phyloP scores from a whole-genome alignment of 192 early-diverging fungal genomes.

The Rhizoclosmatium sp. region DNA sequence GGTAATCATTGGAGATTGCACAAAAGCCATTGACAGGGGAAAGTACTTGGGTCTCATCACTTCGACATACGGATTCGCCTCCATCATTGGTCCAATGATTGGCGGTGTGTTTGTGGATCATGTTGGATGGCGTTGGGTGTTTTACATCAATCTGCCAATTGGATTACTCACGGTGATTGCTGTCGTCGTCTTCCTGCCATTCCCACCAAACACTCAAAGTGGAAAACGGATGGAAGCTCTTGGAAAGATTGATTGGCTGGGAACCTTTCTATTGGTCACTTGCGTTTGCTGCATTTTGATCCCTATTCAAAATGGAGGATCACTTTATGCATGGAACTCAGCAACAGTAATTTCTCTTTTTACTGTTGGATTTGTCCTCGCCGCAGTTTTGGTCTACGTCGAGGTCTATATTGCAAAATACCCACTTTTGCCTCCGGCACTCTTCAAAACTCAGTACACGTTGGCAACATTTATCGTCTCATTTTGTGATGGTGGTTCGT shows the following conservation, averaged over 20 bases:
- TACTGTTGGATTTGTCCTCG: constrained; percentile 61
- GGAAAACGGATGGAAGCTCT: neutral
- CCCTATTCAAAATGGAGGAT: constrained; percentile 70
- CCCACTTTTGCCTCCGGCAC: constrained; percentile 69
- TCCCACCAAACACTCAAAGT: neutral
- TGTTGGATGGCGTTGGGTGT: constrained; percentile 50
- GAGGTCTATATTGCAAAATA: constrained; percentile 69
- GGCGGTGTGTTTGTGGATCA: constrained; percentile 82
- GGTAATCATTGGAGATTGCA: constrained; percentile 84
- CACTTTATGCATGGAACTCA: constrained; percentile 66
- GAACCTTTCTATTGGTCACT: constrained; percentile 26
- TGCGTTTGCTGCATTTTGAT: constrained; percentile 32
- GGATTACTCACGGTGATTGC: constrained; percentile 57
- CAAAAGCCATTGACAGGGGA: constrained; percentile 69
- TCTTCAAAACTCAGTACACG: constrained; percentile 60
- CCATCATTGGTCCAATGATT: constrained; percentile 78
- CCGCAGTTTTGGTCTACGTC: constrained; percentile 59
- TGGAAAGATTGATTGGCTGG: constrained; percentile 29
- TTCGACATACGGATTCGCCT: constrained; percentile 75
- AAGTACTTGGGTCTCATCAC: constrained; percentile 78
- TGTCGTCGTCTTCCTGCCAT: constrained; percentile 62
- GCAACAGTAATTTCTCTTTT: constrained; percentile 67
- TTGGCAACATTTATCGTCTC: constrained; percentile 22
- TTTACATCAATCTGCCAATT: constrained; percentile 82
- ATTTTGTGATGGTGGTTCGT: constrained; percentile 46